phyloP scores from a whole-genome alignment of 73 alveolate genomes.

The Paramecium biaurelia region DNA sequence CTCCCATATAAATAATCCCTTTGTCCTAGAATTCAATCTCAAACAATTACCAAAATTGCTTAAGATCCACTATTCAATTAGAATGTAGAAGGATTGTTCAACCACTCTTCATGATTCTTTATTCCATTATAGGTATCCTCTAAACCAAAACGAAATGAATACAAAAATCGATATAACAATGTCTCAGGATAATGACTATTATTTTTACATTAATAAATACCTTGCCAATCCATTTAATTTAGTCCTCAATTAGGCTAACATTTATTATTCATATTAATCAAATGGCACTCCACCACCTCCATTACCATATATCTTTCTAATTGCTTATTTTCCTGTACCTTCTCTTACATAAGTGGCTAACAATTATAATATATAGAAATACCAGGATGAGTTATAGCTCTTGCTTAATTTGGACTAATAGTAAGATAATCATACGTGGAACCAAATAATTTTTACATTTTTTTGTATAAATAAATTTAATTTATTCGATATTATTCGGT shows the following conservation, averaged over 20 bases:
- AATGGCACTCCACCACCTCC: constrained; percentile 6
- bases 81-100: background rate
- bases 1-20: constrained; percentile 42
- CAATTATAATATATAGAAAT: too few species aligned
- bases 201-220: background rate
- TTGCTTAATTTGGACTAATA: background rate
- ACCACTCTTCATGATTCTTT: constrained; percentile 36
- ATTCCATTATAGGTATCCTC: constrained; percentile 1
- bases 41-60: background rate
- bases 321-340: constrained; percentile 42
- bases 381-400: constrained; percentile 12
- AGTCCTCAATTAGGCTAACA: background rate
- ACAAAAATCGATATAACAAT: background rate
- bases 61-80: constrained; percentile 19
- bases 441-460: constrained; percentile 39
- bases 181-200: constrained; percentile 31
- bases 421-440: constrained; percentile 9
- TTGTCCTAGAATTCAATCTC: background rate
- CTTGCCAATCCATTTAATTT: constrained; percentile 29
- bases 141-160: background rate
- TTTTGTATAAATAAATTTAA: background rate
- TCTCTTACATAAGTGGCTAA: background rate
- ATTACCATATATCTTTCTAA: constrained; percentile 28
- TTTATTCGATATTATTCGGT: background rate
- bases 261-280: background rate